Evolutionary conservation across 1,139 yeast species (phyloP).

Genomic region (Geotrichum phurueaensis): DNA sequence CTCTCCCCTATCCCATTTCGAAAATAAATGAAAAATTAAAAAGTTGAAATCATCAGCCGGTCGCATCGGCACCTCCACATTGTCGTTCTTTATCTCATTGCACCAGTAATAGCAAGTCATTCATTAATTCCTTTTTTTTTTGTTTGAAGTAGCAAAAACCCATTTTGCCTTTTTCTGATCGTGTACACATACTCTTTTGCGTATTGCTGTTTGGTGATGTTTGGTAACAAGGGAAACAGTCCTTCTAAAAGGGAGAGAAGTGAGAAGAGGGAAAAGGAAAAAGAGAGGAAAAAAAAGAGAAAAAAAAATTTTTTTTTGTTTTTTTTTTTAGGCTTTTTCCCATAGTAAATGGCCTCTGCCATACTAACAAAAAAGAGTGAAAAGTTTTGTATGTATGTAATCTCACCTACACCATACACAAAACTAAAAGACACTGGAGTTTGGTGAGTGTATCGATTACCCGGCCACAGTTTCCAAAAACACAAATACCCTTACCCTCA

Average conservation of each 20-base stretch:
- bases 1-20: neutral
- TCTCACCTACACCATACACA: neutral
- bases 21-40: neutral
- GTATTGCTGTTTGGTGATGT: constrained; percentile 10
- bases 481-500: neutral
- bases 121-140: too few relatives aligned
- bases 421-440: neutral
- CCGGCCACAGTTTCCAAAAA: neutral
- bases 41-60: neutral
- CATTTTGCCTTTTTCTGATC: neutral
- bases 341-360: neutral
- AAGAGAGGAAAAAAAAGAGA: neutral
- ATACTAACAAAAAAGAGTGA: neutral
- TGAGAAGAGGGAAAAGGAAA: neutral
- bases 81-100: neutral
- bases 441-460: neutral
- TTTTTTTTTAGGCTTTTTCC: neutral
- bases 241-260: neutral
- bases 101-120: neutral
- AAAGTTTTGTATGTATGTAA: neutral
- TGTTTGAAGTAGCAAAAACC: too few relatives aligned
- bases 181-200: constrained; percentile 17
- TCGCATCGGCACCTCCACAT: neutral
- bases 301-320: constrained; percentile 1
- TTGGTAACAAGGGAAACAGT: constrained; percentile 12